These are phyloP conservation scores for Limnomonas spitsbergensis DNA, from an alignment of 139 green algal genomes.

Conservation along the genomic window DNA sequence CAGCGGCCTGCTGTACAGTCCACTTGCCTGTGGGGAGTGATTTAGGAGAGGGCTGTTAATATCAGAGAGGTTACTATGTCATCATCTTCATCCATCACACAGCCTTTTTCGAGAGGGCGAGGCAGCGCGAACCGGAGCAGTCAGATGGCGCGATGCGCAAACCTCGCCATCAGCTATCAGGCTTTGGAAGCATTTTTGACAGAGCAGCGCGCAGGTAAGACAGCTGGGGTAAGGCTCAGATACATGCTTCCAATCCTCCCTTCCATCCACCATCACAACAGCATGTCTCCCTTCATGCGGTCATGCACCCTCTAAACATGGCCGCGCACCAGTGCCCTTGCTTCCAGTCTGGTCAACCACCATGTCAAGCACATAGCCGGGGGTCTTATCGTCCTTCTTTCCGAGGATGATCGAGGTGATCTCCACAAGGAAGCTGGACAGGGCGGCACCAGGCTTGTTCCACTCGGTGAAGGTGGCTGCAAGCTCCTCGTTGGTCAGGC, in stretches of 20 bases:
- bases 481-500: constrained; percentile 93
- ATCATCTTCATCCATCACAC: too few relatives aligned
- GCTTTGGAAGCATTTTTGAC: too few relatives aligned
- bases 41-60: neutral
- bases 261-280: too few relatives aligned
- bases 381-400: constrained; percentile 76
- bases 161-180: too few relatives aligned
- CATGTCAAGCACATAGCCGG: constrained; percentile 88
- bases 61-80: neutral
- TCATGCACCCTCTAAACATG: too few relatives aligned
- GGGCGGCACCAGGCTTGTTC: constrained; percentile 76
- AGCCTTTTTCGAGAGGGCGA: too few relatives aligned
- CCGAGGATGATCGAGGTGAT: constrained; percentile 89
- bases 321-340: constrained; percentile 91
- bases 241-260: too few relatives aligned
- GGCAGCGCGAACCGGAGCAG: too few relatives aligned
- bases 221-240: too few relatives aligned
- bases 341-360: constrained; percentile 97
- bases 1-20: constrained; percentile 98
- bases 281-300: too few relatives aligned
- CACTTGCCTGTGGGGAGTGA: constrained; percentile 82
- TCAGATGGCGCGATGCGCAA: too few relatives aligned
- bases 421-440: constrained; percentile 93
- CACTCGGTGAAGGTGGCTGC: constrained; percentile 81
- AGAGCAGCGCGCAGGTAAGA: too few relatives aligned